Percentiles rank a stretch among this genome's conserved stretches.
Evolutionary conservation across 1,139 yeast species (phyloP).

Genomic region (Magnusiomyces tetraspermus): DNA sequence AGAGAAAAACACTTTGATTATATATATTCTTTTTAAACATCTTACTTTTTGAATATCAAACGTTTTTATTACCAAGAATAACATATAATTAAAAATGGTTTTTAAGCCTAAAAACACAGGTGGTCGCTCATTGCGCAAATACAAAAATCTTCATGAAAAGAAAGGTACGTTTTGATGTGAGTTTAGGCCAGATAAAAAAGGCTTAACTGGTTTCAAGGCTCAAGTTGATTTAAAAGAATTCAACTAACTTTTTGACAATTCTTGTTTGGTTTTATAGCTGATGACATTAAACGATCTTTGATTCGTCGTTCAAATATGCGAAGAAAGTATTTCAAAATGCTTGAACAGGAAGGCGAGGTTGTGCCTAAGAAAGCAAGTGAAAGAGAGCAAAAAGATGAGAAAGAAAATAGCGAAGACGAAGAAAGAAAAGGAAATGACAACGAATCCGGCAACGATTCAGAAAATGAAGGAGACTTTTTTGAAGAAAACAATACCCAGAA

Average conservation of each 20-base stretch:
- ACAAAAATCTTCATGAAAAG: slow-evolving; percentile 4
- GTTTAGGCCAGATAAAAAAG: too few species aligned
- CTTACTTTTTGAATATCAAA: neutral
- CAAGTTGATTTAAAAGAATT: too few species aligned
- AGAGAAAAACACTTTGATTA: too few species aligned
- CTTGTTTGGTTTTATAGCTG: slow-evolving; percentile 19
- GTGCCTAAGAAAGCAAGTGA: slow-evolving; percentile 12
- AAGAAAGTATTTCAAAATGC: slow-evolving; percentile 69
- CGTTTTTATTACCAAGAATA: neutral
- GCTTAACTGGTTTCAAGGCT: too few species aligned
- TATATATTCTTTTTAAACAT: neutral
- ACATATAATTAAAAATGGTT: neutral
- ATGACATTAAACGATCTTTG: slow-evolving; percentile 66
- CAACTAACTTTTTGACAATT: neutral
- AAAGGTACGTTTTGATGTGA: neutral
- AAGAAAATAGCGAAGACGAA: slow-evolving; percentile 13
- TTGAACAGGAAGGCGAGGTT: slow-evolving; percentile 56
- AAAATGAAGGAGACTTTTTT: slow-evolving; percentile 10
- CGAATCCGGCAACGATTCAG: slow-evolving; percentile 1
- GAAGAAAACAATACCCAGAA: slow-evolving; percentile 1
- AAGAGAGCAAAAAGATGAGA: slow-evolving; percentile 17
- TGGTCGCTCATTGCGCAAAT: slow-evolving; percentile 1
- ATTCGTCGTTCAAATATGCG: slow-evolving; percentile 76
- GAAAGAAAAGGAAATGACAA: slow-evolving; percentile 10
- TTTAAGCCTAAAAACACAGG: neutral